Percentiles rank a stretch among this genome's conserved stretches.
Evolutionary conservation across 2,329 filamentous ascomycete species (phyloP).

Genomic region (Fusarium zealandicum): DNA sequence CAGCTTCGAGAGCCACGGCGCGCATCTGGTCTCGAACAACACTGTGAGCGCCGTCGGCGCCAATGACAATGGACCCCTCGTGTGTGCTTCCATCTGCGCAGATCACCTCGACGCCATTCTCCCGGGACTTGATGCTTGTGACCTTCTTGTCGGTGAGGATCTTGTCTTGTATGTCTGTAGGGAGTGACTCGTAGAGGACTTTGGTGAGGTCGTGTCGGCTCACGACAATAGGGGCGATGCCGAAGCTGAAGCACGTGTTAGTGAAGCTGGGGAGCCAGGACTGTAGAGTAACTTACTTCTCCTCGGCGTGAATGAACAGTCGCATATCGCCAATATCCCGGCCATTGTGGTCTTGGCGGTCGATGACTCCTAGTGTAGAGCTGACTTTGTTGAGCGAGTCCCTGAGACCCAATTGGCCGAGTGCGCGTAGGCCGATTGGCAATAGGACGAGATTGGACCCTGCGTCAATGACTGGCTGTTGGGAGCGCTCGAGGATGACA

Average conservation of each 20-base stretch:
- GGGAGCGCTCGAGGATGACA: conserved; percentile 41
- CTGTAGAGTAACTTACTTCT: not conserved
- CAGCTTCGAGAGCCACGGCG: conserved; percentile 35
- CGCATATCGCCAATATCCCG: too few relatives aligned
- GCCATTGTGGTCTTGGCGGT: too few relatives aligned
- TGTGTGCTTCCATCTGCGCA: conserved; percentile 30
- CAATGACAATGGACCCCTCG: conserved; percentile 31
- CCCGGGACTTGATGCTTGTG: conserved; percentile 14
- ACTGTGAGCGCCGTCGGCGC: conserved; percentile 34
- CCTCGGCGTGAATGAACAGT: too few relatives aligned
- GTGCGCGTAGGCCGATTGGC: conserved; percentile 9
- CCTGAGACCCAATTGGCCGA: conserved; percentile 14
- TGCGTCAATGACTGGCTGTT: conserved; percentile 26
- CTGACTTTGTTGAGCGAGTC: not conserved
- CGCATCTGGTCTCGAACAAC: conserved; percentile 34
- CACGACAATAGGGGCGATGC: conserved; percentile 40
- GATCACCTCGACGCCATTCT: conserved; percentile 19
- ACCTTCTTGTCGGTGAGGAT: conserved; percentile 26
- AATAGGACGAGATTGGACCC: conserved; percentile 26
- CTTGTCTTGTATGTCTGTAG: conserved; percentile 3
- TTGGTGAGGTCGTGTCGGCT: conserved; percentile 48
- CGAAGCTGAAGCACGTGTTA: conserved; percentile 30
- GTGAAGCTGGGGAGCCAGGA: too few relatives aligned
- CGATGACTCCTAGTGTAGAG: too few relatives aligned
- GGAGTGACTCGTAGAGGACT: conserved; percentile 43